Evolutionary conservation across 257 asterid species (phyloP).

Genomic region (Dorcoceras hygrometricum): DNA sequence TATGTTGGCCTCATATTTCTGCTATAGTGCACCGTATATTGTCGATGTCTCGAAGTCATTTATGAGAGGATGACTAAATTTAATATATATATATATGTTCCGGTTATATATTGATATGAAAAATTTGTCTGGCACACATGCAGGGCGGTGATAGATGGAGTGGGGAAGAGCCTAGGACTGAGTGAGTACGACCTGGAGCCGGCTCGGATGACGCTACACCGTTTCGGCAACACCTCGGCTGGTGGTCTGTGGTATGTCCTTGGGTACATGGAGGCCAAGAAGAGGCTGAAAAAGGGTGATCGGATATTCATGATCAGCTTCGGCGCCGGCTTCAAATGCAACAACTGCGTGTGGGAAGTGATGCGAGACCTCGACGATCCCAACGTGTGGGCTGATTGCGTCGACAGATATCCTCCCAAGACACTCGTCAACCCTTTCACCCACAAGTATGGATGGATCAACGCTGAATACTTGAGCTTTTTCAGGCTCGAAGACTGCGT

Average conservation of each 20-base stretch:
- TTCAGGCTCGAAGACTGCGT: slow-evolving; percentile 25
- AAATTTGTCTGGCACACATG: not conserved
- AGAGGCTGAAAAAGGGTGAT: slow-evolving; percentile 56
- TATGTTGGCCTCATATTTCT: too few relatives aligned
- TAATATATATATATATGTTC: too few relatives aligned
- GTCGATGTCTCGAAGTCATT: too few relatives aligned
- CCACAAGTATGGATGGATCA: slow-evolving; percentile 46
- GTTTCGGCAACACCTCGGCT: slow-evolving; percentile 61
- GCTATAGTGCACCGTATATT: too few relatives aligned
- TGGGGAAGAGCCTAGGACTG: slow-evolving; percentile 39
- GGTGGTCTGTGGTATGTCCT: slow-evolving; percentile 61
- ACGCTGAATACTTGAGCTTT: slow-evolving; percentile 37
- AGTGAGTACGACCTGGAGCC: slow-evolving; percentile 56
- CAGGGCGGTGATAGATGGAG: slow-evolving; percentile 57
- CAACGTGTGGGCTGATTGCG: slow-evolving; percentile 48
- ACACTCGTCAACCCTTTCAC: slow-evolving; percentile 33
- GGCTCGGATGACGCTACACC: slow-evolving; percentile 53
- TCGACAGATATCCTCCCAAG: slow-evolving; percentile 37
- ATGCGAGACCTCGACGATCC: slow-evolving; percentile 38
- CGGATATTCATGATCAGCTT: slow-evolving; percentile 47
- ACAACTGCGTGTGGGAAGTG: slow-evolving; percentile 55
- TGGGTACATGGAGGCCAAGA: slow-evolving; percentile 67
- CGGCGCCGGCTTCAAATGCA: slow-evolving; percentile 62
- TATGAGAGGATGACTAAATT: too few relatives aligned
- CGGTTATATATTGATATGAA: too few relatives aligned